These are phyloP conservation scores for Lentinula aciculospora DNA, from an alignment of 768 basidiomycete species.

Conservation along the genomic window DNA sequence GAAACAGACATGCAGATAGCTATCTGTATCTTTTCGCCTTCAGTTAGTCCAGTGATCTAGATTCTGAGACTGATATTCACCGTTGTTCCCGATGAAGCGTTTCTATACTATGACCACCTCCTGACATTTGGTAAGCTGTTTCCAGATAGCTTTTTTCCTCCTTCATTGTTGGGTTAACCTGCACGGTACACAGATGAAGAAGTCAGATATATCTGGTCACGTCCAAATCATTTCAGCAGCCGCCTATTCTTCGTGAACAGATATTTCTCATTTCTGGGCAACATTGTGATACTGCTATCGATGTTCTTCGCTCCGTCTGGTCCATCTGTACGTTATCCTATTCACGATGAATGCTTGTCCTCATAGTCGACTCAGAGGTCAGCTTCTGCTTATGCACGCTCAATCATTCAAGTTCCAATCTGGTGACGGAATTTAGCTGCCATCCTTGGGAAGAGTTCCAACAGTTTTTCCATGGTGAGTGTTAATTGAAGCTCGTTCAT, in stretches of 20 bases:
- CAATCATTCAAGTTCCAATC: background rate
- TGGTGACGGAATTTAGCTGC: background rate
- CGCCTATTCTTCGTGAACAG: background rate
- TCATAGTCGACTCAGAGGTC: background rate
- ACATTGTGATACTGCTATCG: conserved; percentile 1
- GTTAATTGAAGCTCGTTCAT: background rate
- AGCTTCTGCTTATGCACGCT: background rate
- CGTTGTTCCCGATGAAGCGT: background rate
- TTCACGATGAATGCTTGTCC: background rate
- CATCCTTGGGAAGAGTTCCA: conserved; percentile 1
- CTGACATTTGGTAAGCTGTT: background rate
- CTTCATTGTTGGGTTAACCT: background rate
- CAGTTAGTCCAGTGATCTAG: background rate
- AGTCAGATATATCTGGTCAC: background rate
- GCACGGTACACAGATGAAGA: background rate
- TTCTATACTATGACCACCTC: background rate
- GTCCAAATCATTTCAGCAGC: background rate
- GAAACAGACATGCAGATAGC: background rate
- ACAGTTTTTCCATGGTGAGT: background rate
- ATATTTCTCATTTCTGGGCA: conserved; percentile 1
- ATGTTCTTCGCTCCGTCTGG: background rate
- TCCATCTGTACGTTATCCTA: background rate
- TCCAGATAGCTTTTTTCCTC: no score
- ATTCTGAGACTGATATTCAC: background rate
- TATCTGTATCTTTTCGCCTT: background rate